These are phyloP conservation scores for Claviceps sorghi DNA, from an alignment of 2,329 filamentous ascomycete genomes.

Conservation along the genomic window DNA sequence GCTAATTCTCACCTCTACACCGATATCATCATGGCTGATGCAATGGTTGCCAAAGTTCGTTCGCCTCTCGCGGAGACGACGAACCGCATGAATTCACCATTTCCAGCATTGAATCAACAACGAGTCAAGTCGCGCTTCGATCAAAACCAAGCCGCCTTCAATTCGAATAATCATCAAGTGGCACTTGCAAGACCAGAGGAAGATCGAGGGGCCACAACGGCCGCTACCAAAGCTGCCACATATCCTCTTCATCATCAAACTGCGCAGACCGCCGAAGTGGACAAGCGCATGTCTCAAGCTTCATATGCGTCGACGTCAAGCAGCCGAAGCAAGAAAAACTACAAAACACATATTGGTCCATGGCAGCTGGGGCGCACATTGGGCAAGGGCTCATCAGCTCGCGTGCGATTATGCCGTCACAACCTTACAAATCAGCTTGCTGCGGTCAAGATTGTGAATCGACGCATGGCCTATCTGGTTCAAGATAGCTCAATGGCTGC, in stretches of 20 bases:
- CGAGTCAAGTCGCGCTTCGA: slow-evolving; percentile 18
- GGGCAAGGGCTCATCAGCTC: slow-evolving; percentile 77
- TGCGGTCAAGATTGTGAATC: slow-evolving; percentile 91
- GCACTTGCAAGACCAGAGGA: slow-evolving; percentile 2
- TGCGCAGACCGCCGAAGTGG: slow-evolving; percentile 18
- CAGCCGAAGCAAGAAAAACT: slow-evolving; percentile 25
- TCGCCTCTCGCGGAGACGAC: slow-evolving; percentile 33
- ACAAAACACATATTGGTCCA: slow-evolving; percentile 71
- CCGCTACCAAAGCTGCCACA: background rate
- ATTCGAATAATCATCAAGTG: slow-evolving; percentile 4
- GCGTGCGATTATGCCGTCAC: slow-evolving; percentile 76
- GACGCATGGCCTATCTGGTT: slow-evolving; percentile 62
- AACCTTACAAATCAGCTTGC: slow-evolving; percentile 62
- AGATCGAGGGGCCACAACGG: background rate
- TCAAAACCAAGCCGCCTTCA: slow-evolving; percentile 8
- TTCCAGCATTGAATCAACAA: slow-evolving; percentile 14
- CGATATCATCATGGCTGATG: slow-evolving; percentile 17
- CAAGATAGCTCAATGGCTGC: slow-evolving; percentile 76
- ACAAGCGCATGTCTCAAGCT: slow-evolving; percentile 25
- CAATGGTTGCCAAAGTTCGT: slow-evolving; percentile 17
- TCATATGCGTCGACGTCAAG: slow-evolving; percentile 28
- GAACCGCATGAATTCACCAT: slow-evolving; percentile 30
- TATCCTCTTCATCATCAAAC: slow-evolving; percentile 7
- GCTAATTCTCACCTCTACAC: slow-evolving; percentile 15
- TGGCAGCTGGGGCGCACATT: slow-evolving; percentile 87